Evolutionary conservation across 805 yeast genomes (phyloP).

Genomic region (Kockiozyma suomiensis): DNA sequence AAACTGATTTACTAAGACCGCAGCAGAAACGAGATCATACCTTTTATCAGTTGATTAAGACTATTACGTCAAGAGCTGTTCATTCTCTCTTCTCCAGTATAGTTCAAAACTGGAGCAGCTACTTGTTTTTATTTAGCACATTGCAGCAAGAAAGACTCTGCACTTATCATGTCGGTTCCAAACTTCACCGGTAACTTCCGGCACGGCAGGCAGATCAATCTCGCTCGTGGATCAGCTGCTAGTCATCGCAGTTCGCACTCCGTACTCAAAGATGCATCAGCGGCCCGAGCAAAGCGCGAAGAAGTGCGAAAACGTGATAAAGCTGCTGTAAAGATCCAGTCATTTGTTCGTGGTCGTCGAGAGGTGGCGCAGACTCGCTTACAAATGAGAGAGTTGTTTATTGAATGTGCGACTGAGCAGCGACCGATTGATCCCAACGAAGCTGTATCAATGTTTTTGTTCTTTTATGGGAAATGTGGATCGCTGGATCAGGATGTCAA

Average conservation of each 20-base stretch:
- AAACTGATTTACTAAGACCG: too few relatives aligned
- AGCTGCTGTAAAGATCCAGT: constrained; percentile 57
- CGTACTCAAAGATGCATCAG: constrained; percentile 63
- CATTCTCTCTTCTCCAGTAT: neutral
- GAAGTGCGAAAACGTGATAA: constrained; percentile 51
- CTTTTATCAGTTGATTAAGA: too few relatives aligned
- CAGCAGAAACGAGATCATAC: too few relatives aligned
- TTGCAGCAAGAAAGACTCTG: neutral
- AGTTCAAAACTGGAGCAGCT: too few relatives aligned
- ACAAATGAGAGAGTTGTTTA: constrained; percentile 17
- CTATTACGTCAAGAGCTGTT: neutral
- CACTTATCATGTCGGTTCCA: constrained; percentile 10
- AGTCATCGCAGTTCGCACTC: constrained; percentile 43
- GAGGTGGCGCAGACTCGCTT: constrained; percentile 19
- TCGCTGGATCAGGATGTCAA: constrained; percentile 5
- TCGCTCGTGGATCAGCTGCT: constrained; percentile 52
- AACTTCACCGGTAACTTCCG: constrained; percentile 70
- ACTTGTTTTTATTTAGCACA: too few relatives aligned
- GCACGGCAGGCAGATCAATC: constrained; percentile 63
- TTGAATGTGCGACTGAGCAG: neutral
- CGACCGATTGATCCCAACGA: constrained; percentile 1
- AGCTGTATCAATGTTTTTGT: constrained; percentile 19
- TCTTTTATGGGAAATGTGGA: constrained; percentile 22
- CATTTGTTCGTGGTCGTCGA: constrained; percentile 32
- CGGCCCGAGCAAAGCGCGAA: constrained; percentile 69